Evolutionary conservation across 177 flowering plant species (phyloP), one percentile per base, ranked within the genome.

Genomic region (Tripterygium wilfordii): DNA sequence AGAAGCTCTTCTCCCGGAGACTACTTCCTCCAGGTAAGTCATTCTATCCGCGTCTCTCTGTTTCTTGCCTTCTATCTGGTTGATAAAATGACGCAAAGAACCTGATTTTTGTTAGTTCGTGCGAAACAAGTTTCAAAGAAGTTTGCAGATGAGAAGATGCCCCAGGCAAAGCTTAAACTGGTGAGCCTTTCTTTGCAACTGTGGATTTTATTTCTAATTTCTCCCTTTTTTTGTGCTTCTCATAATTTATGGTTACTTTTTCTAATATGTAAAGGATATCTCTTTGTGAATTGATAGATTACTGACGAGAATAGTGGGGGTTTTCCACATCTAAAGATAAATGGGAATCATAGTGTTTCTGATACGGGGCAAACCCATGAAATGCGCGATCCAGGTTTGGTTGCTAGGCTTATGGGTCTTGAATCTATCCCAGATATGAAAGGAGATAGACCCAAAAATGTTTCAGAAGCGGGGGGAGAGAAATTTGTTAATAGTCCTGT

Each of bases 361-460:
- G 65, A 63, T 51, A 4, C 9, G 6, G 74, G 66, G 27, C 60
- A 60, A 24, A 67, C 65, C 49, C 60, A 54, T 55, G 82, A 74
- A 56, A 75, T 70, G 78, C 58, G 65, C 45, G 42, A 74, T 23
- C 92, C 96, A 0, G 46, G 85, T 38, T 66, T 88, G 78, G 86
- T 91, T 52, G 98, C 95, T 29, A 67, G 85, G 83, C 68, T 91
- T 0, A 91, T 91, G 98, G 98, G 98, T 10, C 78, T 91, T 54
- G 98, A 91, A 20, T 71, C 90, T 12, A 71, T 91, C 75, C 98
- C 98, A 0, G 51, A 60, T 16, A 48, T n/a, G 10, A 62, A 25
- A 1, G 44, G 58, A 35, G 71, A 67, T 8, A 77, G 75, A 36
- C 57, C 65, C 4, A 70, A 63, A 48, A 78, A 73, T 43, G 53